Percentiles rank a stretch among this genome's conserved stretches.
phyloP scores from a whole-genome alignment of 805 yeast genomes.

The Ascoidea rubescens region DNA sequence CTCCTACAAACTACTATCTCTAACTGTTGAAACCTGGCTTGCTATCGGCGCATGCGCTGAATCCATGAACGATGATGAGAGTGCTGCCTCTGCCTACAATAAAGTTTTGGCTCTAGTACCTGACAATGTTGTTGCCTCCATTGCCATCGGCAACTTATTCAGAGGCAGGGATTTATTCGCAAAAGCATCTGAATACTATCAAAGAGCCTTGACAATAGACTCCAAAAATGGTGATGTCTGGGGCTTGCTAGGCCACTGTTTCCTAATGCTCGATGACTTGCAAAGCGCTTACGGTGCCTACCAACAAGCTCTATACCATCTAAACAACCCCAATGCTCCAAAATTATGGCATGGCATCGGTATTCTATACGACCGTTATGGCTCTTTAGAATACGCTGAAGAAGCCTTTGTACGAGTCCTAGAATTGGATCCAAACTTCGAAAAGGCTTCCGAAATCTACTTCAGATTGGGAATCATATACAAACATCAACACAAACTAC shows the following conservation, averaged over 20 bases:
- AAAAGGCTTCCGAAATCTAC: slow-evolving; percentile 91
- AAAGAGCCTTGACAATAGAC: slow-evolving; percentile 66
- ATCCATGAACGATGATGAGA: slow-evolving; percentile 73
- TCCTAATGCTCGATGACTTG: slow-evolving; percentile 88
- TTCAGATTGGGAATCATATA: slow-evolving; percentile 93
- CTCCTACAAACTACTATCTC: slow-evolving; percentile 17
- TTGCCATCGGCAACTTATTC: slow-evolving; percentile 77
- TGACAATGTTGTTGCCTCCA: slow-evolving; percentile 71
- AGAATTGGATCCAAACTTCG: slow-evolving; percentile 91
- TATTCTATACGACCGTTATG: slow-evolving; percentile 89
- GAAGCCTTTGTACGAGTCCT: slow-evolving; percentile 95
- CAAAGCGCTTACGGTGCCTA: slow-evolving; percentile 94
- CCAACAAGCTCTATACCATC: slow-evolving; percentile 86
- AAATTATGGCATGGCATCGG: slow-evolving; percentile 99
- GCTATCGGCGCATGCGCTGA: slow-evolving; percentile 87
- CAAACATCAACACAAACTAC: slow-evolving; percentile 83
- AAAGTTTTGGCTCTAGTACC: slow-evolving; percentile 79
- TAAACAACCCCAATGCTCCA: slow-evolving; percentile 90
- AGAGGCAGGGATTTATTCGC: slow-evolving; percentile 82
- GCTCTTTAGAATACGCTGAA: slow-evolving; percentile 92
- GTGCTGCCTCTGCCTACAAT: slow-evolving; percentile 82
- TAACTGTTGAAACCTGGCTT: slow-evolving; percentile 76
- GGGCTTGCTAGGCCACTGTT: slow-evolving; percentile 95
- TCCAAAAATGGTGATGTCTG: slow-evolving; percentile 93
- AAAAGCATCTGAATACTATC: slow-evolving; percentile 89